Evolutionary conservation across 495 filamentous ascomycete species (phyloP).

Genomic region (Hypoxylon fuscum): DNA sequence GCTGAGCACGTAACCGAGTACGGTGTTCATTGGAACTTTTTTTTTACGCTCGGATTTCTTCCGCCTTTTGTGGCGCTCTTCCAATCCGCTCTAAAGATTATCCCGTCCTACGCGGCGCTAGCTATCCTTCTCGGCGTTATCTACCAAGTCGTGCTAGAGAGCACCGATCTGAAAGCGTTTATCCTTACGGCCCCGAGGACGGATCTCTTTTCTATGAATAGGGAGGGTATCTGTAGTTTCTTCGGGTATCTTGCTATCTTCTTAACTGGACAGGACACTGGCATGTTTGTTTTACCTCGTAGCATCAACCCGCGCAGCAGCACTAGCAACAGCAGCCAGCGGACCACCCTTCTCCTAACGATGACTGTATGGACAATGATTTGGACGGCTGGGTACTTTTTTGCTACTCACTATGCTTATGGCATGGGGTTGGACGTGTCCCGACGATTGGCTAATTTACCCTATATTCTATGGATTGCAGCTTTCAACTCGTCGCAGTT

Average conservation of each 20-base stretch:
- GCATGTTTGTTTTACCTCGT: conserved; percentile 79
- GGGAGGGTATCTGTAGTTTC: conserved; percentile 94
- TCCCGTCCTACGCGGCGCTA: conserved; percentile 78
- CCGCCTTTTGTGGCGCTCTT: conserved; percentile 92
- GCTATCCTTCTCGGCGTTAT: conserved; percentile 68
- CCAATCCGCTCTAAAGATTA: conserved; percentile 65
- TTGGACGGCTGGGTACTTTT: conserved; percentile 73
- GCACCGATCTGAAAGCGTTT: conserved; percentile 78
- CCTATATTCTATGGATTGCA: conserved; percentile 90
- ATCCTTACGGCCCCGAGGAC: conserved; percentile 84
- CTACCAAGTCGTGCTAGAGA: conserved; percentile 81
- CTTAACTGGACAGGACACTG: conserved; percentile 83
- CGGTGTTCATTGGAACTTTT: conserved; percentile 99
- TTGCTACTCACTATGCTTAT: conserved; percentile 71
- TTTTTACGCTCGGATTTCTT: conserved; percentile 92
- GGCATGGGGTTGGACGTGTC: conserved; percentile 81
- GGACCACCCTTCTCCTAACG: conserved; percentile 65
- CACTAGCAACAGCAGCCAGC: conserved; percentile 45
- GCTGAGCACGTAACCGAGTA: conserved; percentile 98
- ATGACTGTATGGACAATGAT: conserved; percentile 67
- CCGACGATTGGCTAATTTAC: conserved; percentile 88
- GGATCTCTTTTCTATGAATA: conserved; percentile 83
- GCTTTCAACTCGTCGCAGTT: conserved; percentile 88
- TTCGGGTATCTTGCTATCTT: conserved; percentile 95
- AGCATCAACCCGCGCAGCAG: conserved; percentile 51